Percentiles rank a stretch among this genome's conserved stretches.
Conservation (phyloP, 192 early-diverging fungal species). For the Rhizoclosmatium sp. region DNA sequence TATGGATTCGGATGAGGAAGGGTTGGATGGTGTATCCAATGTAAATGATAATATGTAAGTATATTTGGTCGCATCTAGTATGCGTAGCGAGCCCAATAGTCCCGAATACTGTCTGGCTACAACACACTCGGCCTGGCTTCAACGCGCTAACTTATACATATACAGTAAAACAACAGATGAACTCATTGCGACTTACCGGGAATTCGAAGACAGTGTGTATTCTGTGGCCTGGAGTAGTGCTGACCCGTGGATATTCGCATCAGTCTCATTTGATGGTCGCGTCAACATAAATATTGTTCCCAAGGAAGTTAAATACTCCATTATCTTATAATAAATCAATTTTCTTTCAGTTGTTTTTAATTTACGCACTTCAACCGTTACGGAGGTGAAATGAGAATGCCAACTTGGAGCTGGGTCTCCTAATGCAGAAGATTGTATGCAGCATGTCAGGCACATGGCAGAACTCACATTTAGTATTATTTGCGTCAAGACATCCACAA, state of each 20-base stretch:
- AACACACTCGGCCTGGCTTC: too few species aligned
- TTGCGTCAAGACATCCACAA: too few species aligned
- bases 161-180: constrained; percentile 71
- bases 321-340: constrained; percentile 58
- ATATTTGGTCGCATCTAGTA: not conserved
- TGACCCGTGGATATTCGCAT: constrained; percentile 95
- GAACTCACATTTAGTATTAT: too few species aligned
- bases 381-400: too few species aligned
- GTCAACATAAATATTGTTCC: constrained; percentile 94
- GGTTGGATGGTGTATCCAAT: constrained; percentile 40
- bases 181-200: constrained; percentile 85
- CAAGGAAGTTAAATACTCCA: constrained; percentile 83
- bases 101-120: not conserved
- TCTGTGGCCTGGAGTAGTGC: constrained; percentile 86
- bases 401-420: too few species aligned
- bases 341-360: too few species aligned
- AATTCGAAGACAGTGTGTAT: constrained; percentile 96
- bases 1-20: constrained; percentile 27
- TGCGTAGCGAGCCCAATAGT: not conserved
- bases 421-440: too few species aligned
- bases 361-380: too few species aligned
- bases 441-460: too few species aligned
- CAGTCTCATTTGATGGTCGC: constrained; percentile 91
- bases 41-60: constrained; percentile 25
- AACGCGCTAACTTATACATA: not conserved